phyloP scores from a whole-genome alignment of 2,329 filamentous ascomycete genomes.

The Exutisphaerella laricina region DNA sequence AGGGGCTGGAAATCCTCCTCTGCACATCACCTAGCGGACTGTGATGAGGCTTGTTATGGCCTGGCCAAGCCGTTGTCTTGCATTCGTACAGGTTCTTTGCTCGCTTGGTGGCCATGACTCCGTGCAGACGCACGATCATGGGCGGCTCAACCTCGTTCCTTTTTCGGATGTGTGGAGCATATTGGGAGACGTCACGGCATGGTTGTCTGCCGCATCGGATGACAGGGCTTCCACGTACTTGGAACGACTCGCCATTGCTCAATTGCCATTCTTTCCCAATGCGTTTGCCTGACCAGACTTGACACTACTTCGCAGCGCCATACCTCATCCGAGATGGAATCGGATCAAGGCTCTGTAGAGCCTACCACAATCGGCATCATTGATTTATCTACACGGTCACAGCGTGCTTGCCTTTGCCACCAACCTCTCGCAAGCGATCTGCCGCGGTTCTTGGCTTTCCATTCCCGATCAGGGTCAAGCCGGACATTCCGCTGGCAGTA shows the following conservation, averaged over 20 bases:
- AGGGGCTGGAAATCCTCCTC: conserved; percentile 10
- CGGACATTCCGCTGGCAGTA: conserved; percentile 21
- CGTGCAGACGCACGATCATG: neutral
- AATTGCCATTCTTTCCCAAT: neutral
- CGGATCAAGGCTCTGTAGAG: no score
- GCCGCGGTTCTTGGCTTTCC: conserved; percentile 24
- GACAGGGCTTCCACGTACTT: no score
- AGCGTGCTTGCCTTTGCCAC: conserved; percentile 7
- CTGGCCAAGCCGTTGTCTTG: neutral
- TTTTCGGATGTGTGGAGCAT: conserved; percentile 22
- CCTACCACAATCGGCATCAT: neutral
- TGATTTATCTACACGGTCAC: neutral
- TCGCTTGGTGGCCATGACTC: neutral
- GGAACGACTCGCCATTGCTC: neutral
- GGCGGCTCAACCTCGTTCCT: neutral
- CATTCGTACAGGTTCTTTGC: neutral
- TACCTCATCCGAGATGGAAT: no score
- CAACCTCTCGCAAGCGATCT: conserved; percentile 27
- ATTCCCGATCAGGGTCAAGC: conserved; percentile 19
- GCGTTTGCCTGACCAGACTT: no score
- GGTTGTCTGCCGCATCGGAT: neutral
- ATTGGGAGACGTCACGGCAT: neutral
- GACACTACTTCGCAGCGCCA: no score
- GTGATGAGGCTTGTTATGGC: no score
- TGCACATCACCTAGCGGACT: no score